Conservation (phyloP, 2,329 filamentous ascomycete species). For the Colletotrichum trifolii region DNA sequence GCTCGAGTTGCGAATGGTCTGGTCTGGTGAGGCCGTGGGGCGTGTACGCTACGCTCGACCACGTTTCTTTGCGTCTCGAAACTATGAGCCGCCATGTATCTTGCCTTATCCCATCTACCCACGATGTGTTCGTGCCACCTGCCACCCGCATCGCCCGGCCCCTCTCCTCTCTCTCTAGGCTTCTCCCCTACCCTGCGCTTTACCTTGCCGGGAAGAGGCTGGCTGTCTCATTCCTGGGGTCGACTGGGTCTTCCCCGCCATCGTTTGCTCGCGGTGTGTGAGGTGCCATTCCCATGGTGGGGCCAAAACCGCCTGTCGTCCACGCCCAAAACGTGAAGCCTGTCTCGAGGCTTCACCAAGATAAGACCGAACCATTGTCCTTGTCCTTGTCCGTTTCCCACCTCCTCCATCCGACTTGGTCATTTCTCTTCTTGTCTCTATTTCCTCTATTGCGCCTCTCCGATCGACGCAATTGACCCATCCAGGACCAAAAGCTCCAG, state of each 20-base stretch:
- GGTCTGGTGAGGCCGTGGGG: constrained; percentile 5
- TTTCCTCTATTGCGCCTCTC: no score
- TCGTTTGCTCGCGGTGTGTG: neutral
- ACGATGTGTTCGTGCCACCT: neutral
- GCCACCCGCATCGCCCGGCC: constrained; percentile 11
- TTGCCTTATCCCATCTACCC: no score
- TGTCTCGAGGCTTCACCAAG: no score
- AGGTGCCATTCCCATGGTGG: no score
- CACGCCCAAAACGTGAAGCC: no score
- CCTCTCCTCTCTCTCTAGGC: neutral
- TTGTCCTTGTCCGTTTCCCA: no score
- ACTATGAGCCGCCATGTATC: neutral
- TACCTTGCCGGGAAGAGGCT: constrained; percentile 16
- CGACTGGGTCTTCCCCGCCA: constrained; percentile 32
- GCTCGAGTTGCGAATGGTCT: no score
- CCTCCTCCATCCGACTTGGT: no score
- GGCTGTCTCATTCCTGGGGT: constrained; percentile 23
- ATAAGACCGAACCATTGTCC: no score
- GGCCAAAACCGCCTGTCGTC: no score
- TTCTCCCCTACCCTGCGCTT: constrained; percentile 1
- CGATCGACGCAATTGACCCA: constrained; percentile 7
- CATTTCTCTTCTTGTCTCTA: no score
- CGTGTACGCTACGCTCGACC: neutral
- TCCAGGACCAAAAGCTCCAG: neutral
- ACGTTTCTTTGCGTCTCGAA: constrained; percentile 23